Evolutionary conservation across 2,329 filamentous ascomycete species (phyloP), one percentile per base, ranked within the genome.

Genomic region (Epichloe uncinata): DNA sequence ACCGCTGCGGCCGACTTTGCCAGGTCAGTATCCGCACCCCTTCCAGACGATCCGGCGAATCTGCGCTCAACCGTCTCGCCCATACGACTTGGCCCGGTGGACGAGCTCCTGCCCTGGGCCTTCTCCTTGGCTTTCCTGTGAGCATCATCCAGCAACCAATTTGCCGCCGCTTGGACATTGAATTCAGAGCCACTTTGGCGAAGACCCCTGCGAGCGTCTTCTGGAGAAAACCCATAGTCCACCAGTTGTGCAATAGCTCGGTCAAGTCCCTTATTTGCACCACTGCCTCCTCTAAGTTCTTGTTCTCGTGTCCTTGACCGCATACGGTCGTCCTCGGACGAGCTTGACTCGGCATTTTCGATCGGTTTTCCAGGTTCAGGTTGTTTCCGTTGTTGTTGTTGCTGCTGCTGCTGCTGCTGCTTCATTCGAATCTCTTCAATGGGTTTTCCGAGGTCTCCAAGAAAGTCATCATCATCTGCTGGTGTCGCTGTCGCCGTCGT

Each of bases 221-320:
- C 87, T 0, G 82, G 77, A 0, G 87, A 81, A 58, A 98, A 98
- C 0, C 93, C 93, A 79, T 97, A 97, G 57, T 96, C 91, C 3
- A 96, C 81, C 26, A 98, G 71, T 63, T 97, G 88, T 9, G 87
- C 87, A 26, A 97, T 79, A 9, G 89, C 87, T 56, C 78, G 80
- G 60, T 95, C 88, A 51, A 84, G 82, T 1, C 71, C 65, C 56
- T 66, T 60, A 37, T 57, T 60, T 16, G 58, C 52, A 41, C 52
- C 60, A 5, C 59, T 55, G 12, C 53, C 53, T 42, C 59, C 57
- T 43, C 59, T 56, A 12, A 51, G 22, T 42, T 53, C 59, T 34
- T 54, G 58, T 26, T 58, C 53, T 16, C 49, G 53, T 9, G 36
- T n/a, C 33, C 26, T 20, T 36, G 45, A 20, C n/a, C 56, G 55